Evolutionary conservation across 257 asterid genomes (phyloP), one percentile per base, ranked within the genome.

Genomic region (Apocynum venetum): DNA sequence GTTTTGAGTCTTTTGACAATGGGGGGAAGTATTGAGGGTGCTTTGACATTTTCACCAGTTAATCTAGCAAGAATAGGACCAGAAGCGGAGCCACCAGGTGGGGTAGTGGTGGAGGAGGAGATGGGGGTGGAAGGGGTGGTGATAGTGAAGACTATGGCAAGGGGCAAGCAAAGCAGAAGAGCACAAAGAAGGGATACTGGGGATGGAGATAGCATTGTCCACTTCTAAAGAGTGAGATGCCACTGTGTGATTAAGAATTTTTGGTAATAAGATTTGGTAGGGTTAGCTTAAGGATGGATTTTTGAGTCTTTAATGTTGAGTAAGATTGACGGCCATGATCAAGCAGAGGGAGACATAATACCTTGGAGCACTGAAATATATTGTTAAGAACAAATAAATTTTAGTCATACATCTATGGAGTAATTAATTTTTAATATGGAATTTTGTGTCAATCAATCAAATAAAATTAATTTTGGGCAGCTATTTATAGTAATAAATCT

Each of bases 121-220:
- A 72, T 9, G 86, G 87, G 35, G 83, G 80, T 4, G 67, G 86
- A 36, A 43, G 88, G 82, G 84, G 87, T 64, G 78, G 84, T 88
- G 87, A 84, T 80, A 71, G 93, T 89, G 88, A 89, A 87, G 82
- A 91, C 71, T 40, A 83, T 76, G 68, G 97, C 92, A n/a, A 92
- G 88, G n/a, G 97, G 93, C 13, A 92, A 84, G 61, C 93, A 92
- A 57, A 91, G 92, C 72, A 92, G 88, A 47, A 92, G 73, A 56
- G 93, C 93, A 75, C 95, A 92, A 0, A 92, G 86, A 20, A 92
- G 95, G 44, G 96, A 85, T 48, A 91, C 65, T 5, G 97, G 92
- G 20, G 88, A 84, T 25, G 96, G 93, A 19, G 89, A 90, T n/a
- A 87, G 74, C 87, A 90, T 84, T 61, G 71, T 77, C 76, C 13